Conservation (phyloP, 768 basidiomycete species). For the Phylloporus sp. region DNA sequence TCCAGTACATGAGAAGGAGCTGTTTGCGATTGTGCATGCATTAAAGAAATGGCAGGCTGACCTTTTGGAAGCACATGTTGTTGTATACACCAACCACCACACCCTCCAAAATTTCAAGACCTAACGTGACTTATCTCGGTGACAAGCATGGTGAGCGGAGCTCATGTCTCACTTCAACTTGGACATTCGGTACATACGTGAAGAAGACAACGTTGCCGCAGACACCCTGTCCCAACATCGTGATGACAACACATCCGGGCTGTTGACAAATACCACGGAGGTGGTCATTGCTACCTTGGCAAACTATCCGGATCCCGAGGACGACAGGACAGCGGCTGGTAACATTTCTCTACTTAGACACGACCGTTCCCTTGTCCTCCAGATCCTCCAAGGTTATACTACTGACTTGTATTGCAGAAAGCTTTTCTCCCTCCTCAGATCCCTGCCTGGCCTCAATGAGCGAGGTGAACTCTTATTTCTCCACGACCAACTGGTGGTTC, state of each 20-base stretch:
- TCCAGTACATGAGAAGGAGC: slow-evolving; percentile 31
- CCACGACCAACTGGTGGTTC: slow-evolving; percentile 10
- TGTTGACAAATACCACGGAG: too few species aligned
- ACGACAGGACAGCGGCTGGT: background rate
- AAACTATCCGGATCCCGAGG: background rate
- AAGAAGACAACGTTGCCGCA: slow-evolving; percentile 29
- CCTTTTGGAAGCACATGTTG: background rate
- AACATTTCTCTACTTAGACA: background rate
- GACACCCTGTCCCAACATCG: slow-evolving; percentile 35
- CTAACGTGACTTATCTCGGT: background rate
- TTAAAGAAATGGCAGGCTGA: slow-evolving; percentile 28
- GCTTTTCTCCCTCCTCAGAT: background rate
- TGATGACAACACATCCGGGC: background rate
- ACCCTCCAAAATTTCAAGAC: slow-evolving; percentile 12
- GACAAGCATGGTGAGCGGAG: slow-evolving; percentile 37
- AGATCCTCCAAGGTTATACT: slow-evolving; percentile 4
- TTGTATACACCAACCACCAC: slow-evolving; percentile 30
- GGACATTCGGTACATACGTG: slow-evolving; percentile 14
- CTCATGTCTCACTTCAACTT: slow-evolving; percentile 36
- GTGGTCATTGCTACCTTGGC: background rate
- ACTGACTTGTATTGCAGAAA: slow-evolving; percentile 8
- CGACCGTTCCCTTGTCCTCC: background rate
- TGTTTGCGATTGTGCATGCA: slow-evolving; percentile 30
- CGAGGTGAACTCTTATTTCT: slow-evolving; percentile 6
- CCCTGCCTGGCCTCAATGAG: background rate